Evolutionary conservation across 306 rosid species (phyloP).

Genomic region (Rubus idaeus): DNA sequence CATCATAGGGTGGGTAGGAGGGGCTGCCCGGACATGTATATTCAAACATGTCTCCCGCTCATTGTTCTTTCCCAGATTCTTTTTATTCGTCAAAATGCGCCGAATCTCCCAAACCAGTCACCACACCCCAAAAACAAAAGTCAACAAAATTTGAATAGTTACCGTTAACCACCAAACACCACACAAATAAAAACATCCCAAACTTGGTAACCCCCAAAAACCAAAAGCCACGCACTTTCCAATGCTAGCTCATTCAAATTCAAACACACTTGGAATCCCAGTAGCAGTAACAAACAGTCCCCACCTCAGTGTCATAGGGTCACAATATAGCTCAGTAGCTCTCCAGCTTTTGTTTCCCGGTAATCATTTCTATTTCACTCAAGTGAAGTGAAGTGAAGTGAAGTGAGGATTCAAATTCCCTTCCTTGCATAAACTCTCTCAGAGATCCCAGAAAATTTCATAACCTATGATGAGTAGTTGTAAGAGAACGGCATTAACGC

Average conservation of each 20-base stretch:
- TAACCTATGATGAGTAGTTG: slow-evolving; percentile 17
- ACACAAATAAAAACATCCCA: neutral
- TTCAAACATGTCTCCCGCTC: slow-evolving; percentile 29
- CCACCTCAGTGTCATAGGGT: neutral
- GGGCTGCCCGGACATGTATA: neutral
- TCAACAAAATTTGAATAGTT: slow-evolving; percentile 20
- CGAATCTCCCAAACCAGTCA: no score
- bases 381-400: no score
- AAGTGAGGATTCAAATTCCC: neutral
- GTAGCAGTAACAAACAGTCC: neutral
- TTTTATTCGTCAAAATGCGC: neutral
- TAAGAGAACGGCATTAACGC: slow-evolving; percentile 23
- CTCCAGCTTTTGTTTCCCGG: neutral
- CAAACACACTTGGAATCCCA: neutral
- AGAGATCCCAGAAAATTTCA: neutral
- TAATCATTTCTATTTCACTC: neutral
- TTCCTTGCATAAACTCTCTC: neutral
- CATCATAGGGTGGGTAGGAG: no score
- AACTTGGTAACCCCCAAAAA: no score
- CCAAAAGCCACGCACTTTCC: neutral
- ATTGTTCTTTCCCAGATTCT: neutral
- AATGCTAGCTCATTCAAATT: slow-evolving; percentile 10
- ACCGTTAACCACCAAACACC: slow-evolving; percentile 13
- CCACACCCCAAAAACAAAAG: neutral
- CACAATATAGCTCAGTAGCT: neutral